These are phyloP conservation scores for Saccharomycopsis babjevae DNA, from an alignment of 805 yeast genomes.

Conservation along the genomic window DNA sequence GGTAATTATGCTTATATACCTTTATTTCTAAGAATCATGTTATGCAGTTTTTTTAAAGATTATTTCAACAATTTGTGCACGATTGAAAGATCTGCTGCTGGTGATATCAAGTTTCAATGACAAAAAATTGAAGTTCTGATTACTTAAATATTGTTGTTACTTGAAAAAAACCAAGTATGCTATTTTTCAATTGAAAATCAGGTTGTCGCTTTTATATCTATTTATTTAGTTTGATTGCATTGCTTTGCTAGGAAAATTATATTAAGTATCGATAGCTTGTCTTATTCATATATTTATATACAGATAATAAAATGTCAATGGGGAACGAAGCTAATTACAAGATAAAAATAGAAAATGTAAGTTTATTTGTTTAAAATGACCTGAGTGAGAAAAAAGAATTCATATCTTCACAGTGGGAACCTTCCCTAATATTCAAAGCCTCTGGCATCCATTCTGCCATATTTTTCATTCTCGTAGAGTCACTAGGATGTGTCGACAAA, in stretches of 20 bases:
- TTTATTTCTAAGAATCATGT: background rate
- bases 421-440: slow-evolving; percentile 22
- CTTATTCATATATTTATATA: background rate
- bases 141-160: background rate
- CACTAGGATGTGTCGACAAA: slow-evolving; percentile 84
- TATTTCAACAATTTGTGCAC: slow-evolving; percentile 1
- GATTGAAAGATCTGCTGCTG: background rate
- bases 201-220: too few species aligned
- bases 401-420: slow-evolving; percentile 13
- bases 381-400: slow-evolving; percentile 6
- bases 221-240: too few species aligned
- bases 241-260: too few species aligned
- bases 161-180: background rate
- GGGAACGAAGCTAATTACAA: too few species aligned
- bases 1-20: slow-evolving; percentile 3
- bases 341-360: background rate
- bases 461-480: slow-evolving; percentile 57
- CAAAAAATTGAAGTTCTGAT: background rate
- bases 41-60: slow-evolving; percentile 2
- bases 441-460: slow-evolving; percentile 60
- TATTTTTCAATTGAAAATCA: background rate
- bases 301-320: background rate
- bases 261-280: too few species aligned
- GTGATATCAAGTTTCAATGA: background rate
- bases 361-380: background rate